A percentile compares a stretch with the other conserved stretches of the same genome.
These are phyloP conservation scores for Gaeumannomyces sp. DNA, from an alignment of 2,329 filamentous ascomycete species.

Conservation along the genomic window DNA sequence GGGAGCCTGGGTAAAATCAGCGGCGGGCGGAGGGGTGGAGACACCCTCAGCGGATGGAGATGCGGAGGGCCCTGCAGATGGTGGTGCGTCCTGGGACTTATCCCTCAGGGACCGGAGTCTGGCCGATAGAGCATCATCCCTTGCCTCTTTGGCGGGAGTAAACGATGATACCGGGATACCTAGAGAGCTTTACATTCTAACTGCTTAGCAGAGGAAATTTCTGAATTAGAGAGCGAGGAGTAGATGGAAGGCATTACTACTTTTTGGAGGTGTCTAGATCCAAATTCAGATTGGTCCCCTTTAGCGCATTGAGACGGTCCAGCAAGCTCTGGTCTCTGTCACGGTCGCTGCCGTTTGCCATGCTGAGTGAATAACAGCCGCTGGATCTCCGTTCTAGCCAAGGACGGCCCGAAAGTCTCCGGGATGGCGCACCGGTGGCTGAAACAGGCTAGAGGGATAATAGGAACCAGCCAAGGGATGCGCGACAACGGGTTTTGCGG, in stretches of 20 bases:
- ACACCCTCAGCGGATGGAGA: background rate
- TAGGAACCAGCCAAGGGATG: background rate
- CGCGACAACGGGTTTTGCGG: background rate
- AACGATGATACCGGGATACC: conserved; percentile 31
- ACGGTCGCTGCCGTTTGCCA: conserved; percentile 1
- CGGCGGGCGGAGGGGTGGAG: background rate
- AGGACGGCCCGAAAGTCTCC: background rate
- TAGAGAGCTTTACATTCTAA: conserved; percentile 13
- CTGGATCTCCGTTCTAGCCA: background rate
- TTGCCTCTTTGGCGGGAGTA: conserved; percentile 26
- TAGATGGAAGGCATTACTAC: conserved; percentile 24
- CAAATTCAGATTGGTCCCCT: conserved; percentile 19
- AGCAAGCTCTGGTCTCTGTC: conserved; percentile 39
- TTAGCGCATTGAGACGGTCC: conserved; percentile 48
- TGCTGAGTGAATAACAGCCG: background rate
- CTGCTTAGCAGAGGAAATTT: background rate
- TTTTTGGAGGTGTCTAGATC: conserved; percentile 28
- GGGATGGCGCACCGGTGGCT: background rate
- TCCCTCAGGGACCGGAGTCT: conserved; percentile 41
- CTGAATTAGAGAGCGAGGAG: background rate
- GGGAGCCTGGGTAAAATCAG: background rate
- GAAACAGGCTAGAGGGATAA: background rate
- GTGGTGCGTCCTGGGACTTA: background rate
- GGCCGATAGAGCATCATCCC: conserved; percentile 45
- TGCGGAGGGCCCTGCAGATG: background rate